Evolutionary conservation across 495 filamentous ascomycete genomes (phyloP).

Genomic region (Podospora pseudopauciseta): DNA sequence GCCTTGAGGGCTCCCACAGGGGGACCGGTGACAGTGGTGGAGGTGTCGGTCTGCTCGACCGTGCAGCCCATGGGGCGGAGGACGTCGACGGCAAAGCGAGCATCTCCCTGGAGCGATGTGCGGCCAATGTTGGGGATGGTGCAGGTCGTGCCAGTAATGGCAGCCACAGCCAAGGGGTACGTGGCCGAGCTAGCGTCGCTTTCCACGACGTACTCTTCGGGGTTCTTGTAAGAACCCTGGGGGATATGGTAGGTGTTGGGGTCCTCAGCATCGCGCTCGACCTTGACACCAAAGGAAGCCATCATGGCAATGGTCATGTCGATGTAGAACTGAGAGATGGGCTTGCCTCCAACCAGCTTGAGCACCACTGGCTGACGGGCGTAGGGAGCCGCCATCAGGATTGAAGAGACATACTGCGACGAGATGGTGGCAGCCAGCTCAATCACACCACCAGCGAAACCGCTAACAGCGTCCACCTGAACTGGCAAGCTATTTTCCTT

Average conservation of each 20-base stretch:
- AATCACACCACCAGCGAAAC: conserved; percentile 88
- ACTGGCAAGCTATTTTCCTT: conserved; percentile 77
- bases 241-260: conserved; percentile 94
- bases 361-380: conserved; percentile 91
- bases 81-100: conserved; percentile 89
- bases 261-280: conserved; percentile 56
- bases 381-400: conserved; percentile 96
- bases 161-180: conserved; percentile 91
- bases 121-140: conserved; percentile 96
- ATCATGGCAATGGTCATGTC: conserved; percentile 99
- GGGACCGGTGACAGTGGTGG: conserved; percentile 93
- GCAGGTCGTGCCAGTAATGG: conserved; percentile 90
- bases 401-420: conserved; percentile 94
- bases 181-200: conserved; percentile 97
- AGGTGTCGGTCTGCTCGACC: conserved; percentile 77
- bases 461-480: conserved; percentile 73
- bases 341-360: conserved; percentile 85
- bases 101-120: conserved; percentile 88
- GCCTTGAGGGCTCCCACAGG: conserved; percentile 63
- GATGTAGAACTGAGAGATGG: conserved; percentile 95
- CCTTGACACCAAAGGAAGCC: conserved; percentile 83
- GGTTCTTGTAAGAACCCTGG: conserved; percentile 78
- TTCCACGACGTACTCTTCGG: conserved; percentile 83
- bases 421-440: conserved; percentile 91
- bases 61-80: conserved; percentile 89